Conservation (phyloP, 2,329 filamentous ascomycete genomes). For the Claviceps digitariae region DNA sequence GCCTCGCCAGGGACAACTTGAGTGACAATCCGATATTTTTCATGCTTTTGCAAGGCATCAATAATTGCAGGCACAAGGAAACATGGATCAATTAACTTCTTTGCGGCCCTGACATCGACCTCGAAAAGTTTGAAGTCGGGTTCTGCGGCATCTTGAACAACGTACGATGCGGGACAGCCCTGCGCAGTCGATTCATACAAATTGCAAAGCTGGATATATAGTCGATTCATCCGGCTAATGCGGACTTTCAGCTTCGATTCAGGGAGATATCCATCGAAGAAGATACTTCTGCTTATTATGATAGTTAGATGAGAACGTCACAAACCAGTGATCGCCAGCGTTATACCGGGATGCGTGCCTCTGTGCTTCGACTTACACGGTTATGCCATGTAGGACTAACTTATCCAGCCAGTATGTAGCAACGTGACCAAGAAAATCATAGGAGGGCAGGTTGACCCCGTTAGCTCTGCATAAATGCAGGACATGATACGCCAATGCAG, state of each 20-base stretch:
- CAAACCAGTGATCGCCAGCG: not conserved
- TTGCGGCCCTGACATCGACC: conserved; percentile 13
- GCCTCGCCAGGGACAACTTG: conserved; percentile 71
- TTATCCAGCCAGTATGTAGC: conserved; percentile 49
- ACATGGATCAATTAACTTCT: conserved; percentile 35
- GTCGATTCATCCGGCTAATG: conserved; percentile 43
- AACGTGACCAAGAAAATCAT: conserved; percentile 46
- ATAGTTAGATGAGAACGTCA: not conserved
- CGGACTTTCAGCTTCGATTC: conserved; percentile 48
- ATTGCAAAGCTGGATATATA: conserved; percentile 40
- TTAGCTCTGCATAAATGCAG: conserved; percentile 41
- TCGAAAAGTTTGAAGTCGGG: conserved; percentile 14
- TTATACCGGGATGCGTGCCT: not conserved
- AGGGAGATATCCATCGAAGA: conserved; percentile 78
- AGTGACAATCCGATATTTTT: conserved; percentile 27
- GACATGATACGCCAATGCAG: conserved; percentile 62
- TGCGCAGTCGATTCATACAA: conserved; percentile 22
- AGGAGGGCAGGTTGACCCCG: conserved; percentile 44
- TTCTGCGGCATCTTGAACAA: conserved; percentile 6
- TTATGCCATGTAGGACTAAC: conserved; percentile 39
- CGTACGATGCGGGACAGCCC: conserved; percentile 14
- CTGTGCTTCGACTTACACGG: conserved; percentile 37
- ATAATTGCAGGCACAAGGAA: conserved; percentile 70
- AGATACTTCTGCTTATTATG: conserved; percentile 41
- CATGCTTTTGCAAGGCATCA: conserved; percentile 46